Evolutionary conservation across 805 yeast species (phyloP), one percentile per base, ranked within the genome.

Genomic region (Suhomyces faveliae): DNA sequence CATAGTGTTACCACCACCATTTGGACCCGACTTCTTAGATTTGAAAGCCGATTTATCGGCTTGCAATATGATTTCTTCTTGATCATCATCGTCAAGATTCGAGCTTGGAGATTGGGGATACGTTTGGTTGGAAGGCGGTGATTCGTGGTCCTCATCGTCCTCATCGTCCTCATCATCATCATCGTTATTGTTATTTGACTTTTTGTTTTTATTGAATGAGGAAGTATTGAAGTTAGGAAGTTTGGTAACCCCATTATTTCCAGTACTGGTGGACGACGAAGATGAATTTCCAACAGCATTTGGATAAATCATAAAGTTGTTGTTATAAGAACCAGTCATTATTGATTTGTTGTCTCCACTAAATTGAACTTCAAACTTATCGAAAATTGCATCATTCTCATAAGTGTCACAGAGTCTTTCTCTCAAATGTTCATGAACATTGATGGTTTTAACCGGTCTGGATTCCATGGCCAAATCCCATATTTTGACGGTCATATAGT

Each of bases 391-490:
- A 72, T 94, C 99, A 66, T 90, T 91, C 68, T 94, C 99, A 74
- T 95, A 94, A 40, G 98, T 90, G 67, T 95, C 97, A 72, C 98
- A 92, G 62, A 94, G 75, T 62, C 92, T 78, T 61, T 90, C 96
- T 59, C 96, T 83, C 62, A 94, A 80, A 66, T 89, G 95, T 66
- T 94, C 98, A 69, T 94, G 99, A 54, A 95, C 90, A 64, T 89
- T 89, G 52, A 94, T 91, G 12, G 97, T 91, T 68, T 89, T 89
- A 49, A 95, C 71, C 30, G 99, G 99, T 67, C 86, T 89, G 55
- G 84, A 85, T 70, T 94, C 97, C 99, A 94, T 94, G 55, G 89
- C 89, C 52, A 94, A 79, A 74, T 94, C 99, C 99, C 99, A 94
- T 57, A 94, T 86, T 70, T 94, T 94, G 27, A 92, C 96, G 9